Evolutionary conservation across 768 basidiomycete species (phyloP).

Genomic region (Leccinum obscurum): DNA sequence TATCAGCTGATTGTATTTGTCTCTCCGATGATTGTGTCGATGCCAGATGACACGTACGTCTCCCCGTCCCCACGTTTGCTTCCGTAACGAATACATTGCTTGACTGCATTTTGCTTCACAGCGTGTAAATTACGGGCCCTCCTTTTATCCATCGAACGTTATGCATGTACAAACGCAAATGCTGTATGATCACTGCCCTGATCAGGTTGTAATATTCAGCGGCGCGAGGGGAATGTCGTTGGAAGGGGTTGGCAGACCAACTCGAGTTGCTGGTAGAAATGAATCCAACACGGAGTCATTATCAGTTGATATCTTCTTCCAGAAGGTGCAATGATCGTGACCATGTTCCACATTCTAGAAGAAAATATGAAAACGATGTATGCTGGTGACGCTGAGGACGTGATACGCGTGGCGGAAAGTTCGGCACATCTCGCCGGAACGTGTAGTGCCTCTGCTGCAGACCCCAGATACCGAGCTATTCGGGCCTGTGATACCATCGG

Average conservation of each 20-base stretch:
- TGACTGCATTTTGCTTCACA: slow-evolving; percentile 17
- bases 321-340: background rate
- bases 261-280: background rate
- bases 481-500: background rate
- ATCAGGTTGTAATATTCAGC: slow-evolving; percentile 4
- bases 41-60: slow-evolving; percentile 62
- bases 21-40: slow-evolving; percentile 2
- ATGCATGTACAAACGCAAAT: slow-evolving; percentile 23
- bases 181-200: slow-evolving; percentile 21
- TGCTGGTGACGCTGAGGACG: background rate
- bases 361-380: background rate
- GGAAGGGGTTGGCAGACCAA: background rate
- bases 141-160: slow-evolving; percentile 8
- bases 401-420: background rate
- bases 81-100: background rate
- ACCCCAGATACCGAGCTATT: background rate
- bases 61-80: slow-evolving; percentile 7
- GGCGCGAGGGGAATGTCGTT: background rate
- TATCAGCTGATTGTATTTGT: slow-evolving; percentile 18
- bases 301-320: background rate
- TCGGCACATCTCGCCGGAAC: background rate
- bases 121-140: slow-evolving; percentile 35
- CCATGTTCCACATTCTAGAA: background rate
- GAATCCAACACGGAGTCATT: background rate
- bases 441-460: background rate